Evolutionary conservation across 148 eudicot genomes (phyloP), one percentile per base, ranked within the genome.

Genomic region (Rhododendron mucronatum): DNA sequence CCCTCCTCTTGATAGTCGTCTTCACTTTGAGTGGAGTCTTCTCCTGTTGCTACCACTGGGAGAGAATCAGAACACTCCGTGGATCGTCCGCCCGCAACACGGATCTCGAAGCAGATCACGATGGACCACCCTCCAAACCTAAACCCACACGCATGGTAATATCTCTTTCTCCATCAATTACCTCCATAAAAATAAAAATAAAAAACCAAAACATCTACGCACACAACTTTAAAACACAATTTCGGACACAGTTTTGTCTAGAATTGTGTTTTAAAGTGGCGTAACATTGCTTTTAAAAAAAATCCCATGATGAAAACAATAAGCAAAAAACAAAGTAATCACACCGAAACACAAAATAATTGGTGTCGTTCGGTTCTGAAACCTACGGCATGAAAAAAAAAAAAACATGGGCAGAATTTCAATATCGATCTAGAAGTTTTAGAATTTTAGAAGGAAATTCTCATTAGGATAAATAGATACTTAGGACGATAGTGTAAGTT

Each of bases 31-130:
- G 99, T 80, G 98, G 98, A 11, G 87, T 96, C 61, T 96, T 95
- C 91, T 94, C 99, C 0, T 96, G 98, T 57, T 96, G 99, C 86
- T 96, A 96, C 84, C 97, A 96, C 86, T 96, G 99, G 98, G 98
- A 95, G 63, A 95, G 93, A 88, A 90, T 96, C 78, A 91, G 95
- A 1, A 87, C 92, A 9, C 87, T 94, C 78, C 95, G 96, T 53
- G 92, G 84, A 44, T 88, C 93, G 41, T 88, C 87, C 81, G 18
- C 91, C 16, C 81, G 86, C 15, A 83, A 80, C 76, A 81, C 48
- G 8, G 92, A 90, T 81, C 89, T 39, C 39, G 92, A 85, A 26
- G 87, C 90, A 33, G 87, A 82, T 33, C 28, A 45, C 39, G 88
- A 83, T 18, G 83, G 69, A 28, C 57, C 48, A 14, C 82, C 87